These are phyloP conservation scores for Coprinopsis marcescibilis DNA, from an alignment of 768 basidiomycete genomes.

Conservation along the genomic window DNA sequence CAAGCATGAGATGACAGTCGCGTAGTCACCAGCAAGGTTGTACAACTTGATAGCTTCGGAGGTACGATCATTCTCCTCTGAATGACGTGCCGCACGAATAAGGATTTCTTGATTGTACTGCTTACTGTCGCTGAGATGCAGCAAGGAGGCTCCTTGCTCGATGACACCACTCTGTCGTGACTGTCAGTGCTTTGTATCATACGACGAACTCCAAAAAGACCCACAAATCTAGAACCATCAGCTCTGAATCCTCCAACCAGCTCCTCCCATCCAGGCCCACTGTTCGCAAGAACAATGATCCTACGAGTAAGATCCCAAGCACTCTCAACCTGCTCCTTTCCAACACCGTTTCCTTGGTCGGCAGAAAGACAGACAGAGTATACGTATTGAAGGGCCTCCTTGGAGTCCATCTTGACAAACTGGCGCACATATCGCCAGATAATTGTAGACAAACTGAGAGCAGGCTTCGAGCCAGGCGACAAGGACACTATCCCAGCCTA, in stretches of 20 bases:
- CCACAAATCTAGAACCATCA: conserved; percentile 85
- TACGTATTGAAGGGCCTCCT: conserved; percentile 92
- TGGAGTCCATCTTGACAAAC: conserved; percentile 89
- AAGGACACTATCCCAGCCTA: conserved; percentile 48
- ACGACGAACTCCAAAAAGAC: conserved; percentile 23
- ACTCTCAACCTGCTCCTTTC: conserved; percentile 78
- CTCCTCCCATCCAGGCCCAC: conserved; percentile 83
- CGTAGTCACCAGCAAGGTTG: conserved; percentile 89
- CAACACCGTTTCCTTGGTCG: conserved; percentile 62
- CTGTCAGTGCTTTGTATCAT: background rate
- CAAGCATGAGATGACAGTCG: conserved; percentile 81
- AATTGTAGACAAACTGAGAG: conserved; percentile 75
- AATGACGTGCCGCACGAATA: conserved; percentile 72
- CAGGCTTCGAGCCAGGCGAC: conserved; percentile 61
- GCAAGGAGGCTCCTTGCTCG: conserved; percentile 73
- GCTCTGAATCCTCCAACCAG: conserved; percentile 88
- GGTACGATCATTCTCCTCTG: conserved; percentile 78
- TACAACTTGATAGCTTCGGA: conserved; percentile 93
- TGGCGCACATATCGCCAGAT: conserved; percentile 91
- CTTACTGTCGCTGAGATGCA: conserved; percentile 59
- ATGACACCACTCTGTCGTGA: conserved; percentile 70
- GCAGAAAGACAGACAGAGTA: conserved; percentile 77
- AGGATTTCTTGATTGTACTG: conserved; percentile 83
- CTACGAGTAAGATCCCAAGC: conserved; percentile 78
- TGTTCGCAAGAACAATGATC: conserved; percentile 73